phyloP scores from a whole-genome alignment of 352 stramenopile genomes.

The Lagenidium sp. region DNA sequence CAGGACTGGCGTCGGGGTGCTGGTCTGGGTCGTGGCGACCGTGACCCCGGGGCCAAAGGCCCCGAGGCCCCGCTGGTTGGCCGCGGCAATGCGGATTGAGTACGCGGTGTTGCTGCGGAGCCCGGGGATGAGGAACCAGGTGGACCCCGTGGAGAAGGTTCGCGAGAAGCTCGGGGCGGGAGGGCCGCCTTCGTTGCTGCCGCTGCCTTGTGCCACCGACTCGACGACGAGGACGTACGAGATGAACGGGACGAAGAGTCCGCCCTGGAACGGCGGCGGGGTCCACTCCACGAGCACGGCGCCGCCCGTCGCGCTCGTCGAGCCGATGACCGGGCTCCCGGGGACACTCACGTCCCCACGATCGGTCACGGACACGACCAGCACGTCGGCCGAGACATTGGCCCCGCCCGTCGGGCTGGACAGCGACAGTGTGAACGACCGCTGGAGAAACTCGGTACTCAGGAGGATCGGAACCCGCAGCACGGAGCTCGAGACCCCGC shows the following conservation, averaged over 20 bases:
- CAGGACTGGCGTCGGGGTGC: conserved; percentile 11
- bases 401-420: conserved; percentile 18
- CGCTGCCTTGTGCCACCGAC: not conserved
- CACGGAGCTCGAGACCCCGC: conserved; percentile 5
- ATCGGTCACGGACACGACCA: conserved; percentile 21
- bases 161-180: too few species aligned
- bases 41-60: conserved; percentile 10
- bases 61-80: conserved; percentile 17
- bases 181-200: not conserved
- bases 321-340: conserved; percentile 6
- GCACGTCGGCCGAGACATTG: conserved; percentile 1
- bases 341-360: conserved; percentile 31
- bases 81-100: conserved; percentile 8
- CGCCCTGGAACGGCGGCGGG: conserved; percentile 17
- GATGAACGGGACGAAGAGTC: not conserved
- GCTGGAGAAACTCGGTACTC: conserved; percentile 20
- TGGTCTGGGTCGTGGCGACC: conserved; percentile 15
- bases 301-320: conserved; percentile 19
- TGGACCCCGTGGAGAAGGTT: too few species aligned
- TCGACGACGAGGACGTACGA: conserved; percentile 12
- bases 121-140: conserved; percentile 5
- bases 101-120: conserved; percentile 21
- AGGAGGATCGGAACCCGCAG: conserved; percentile 15
- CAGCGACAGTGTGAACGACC: conserved; percentile 19
- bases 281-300: conserved; percentile 18